Base-by-base conservation (phyloP, 176 grass and related monocot genomes). In the Tillandsia leiboldiana region DNA sequence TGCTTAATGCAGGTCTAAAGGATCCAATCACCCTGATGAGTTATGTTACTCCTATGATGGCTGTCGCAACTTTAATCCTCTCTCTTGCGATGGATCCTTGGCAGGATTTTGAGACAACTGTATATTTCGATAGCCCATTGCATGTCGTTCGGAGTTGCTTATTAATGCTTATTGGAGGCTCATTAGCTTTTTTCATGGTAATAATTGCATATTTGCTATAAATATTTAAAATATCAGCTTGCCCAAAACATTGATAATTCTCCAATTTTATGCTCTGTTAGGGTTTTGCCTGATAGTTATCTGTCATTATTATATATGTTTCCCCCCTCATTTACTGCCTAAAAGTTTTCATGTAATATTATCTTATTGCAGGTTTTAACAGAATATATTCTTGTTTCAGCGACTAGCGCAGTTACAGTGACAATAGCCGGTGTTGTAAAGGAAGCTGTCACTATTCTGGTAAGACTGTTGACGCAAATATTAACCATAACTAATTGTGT, bases 141-240 rank as follows among this genome's bases (percentile, higher is more conserved):
- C 90, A 93, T 56, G 27, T 93, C 70, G 73, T 81, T 62, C 72
- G 84, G 53, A 99, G 94, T 74, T 90, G 76, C 80, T 83, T 99
- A 56, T 86, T 99, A 65, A 99, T 99, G 94, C 78, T 99, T 66
- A 80, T 87, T 2, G 94, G 94, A 77, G 94, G 94, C 61, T 49
- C 82, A 26, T 65, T 99, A 72, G 94, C 94, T 52, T 99, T 99
- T 84, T 99, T 99, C 70, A 99, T 99, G 94, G 94, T 99, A 90
- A 85, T 61, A 10, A 10, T 61, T 61, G 56, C 17, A 61, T 61
- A 23, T 20, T 67, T 67, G 65, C 27, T 67, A 13, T 14, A 48
- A 20, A 48, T 42, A 42, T 42, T 42, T 42, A 42, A 6, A 42
- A 42, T 42, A 42, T 42, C 33, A 42, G 33, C 33, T 42, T 42